These are phyloP conservation scores for Thalassiosira livingstoniorum DNA, from an alignment of 352 stramenopile species.

Conservation along the genomic window DNA sequence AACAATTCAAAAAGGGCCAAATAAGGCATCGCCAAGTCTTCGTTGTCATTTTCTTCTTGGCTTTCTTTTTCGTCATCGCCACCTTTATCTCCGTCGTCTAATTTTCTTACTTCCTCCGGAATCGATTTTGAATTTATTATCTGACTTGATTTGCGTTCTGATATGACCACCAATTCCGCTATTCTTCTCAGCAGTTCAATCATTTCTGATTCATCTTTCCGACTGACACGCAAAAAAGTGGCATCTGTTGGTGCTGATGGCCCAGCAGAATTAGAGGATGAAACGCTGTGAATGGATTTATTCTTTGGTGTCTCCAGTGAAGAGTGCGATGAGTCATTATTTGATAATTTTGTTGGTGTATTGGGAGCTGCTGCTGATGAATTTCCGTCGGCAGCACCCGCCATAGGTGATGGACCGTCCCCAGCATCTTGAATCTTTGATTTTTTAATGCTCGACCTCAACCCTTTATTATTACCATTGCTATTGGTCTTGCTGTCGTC, in stretches of 20 bases:
- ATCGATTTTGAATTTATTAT: slow-evolving; percentile 9
- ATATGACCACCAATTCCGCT: slow-evolving; percentile 79
- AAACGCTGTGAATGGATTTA: not conserved
- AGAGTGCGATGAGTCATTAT: not conserved
- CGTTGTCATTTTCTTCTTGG: slow-evolving; percentile 32
- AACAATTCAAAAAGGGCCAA: slow-evolving; percentile 80
- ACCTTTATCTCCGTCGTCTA: slow-evolving; percentile 26
- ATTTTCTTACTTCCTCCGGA: not conserved
- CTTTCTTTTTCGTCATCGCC: slow-evolving; percentile 23
- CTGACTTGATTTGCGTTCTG: slow-evolving; percentile 46
- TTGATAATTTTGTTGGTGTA: not conserved
- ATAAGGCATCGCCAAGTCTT: slow-evolving; percentile 41
- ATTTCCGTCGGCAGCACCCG: not conserved
- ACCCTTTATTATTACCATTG: not conserved
- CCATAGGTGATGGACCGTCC: not conserved
- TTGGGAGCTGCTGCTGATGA: not conserved
- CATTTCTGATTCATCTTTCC: slow-evolving; percentile 58
- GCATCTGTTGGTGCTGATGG: slow-evolving; percentile 10
- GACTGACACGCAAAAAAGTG: slow-evolving; percentile 56
- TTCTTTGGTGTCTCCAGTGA: not conserved
- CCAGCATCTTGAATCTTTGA: not conserved
- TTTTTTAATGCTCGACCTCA: not conserved
- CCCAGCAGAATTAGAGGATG: not conserved
- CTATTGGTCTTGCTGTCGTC: not conserved
- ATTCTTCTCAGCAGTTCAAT: slow-evolving; percentile 79